Percentiles rank a stretch among this genome's conserved stretches.
These are phyloP conservation scores for Pythium volutum DNA, from an alignment of 352 stramenopile genomes.

Conservation along the genomic window DNA sequence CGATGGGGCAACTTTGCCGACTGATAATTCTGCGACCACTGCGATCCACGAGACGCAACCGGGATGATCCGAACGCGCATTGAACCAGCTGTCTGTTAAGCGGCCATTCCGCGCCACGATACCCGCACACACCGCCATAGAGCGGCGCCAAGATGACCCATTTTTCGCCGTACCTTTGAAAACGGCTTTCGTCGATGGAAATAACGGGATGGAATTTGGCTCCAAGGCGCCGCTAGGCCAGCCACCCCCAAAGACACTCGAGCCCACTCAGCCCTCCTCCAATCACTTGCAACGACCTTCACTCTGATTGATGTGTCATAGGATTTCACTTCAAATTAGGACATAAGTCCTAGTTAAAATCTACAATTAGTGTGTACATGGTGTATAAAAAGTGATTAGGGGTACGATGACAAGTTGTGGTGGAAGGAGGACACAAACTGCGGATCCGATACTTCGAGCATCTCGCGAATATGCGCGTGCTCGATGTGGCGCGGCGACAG, in stretches of 20 bases:
- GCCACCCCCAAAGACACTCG: constrained; percentile 18
- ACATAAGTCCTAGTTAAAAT: not conserved
- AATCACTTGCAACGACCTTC: constrained; percentile 66
- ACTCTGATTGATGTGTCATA: constrained; percentile 26
- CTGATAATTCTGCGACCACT: not conserved
- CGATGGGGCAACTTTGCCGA: not conserved
- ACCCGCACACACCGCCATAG: not conserved
- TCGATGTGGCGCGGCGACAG: constrained; percentile 13
- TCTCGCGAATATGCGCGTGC: not conserved
- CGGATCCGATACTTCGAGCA: not conserved
- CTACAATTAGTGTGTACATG: not conserved
- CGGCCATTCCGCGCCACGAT: not conserved
- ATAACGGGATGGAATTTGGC: constrained; percentile 68
- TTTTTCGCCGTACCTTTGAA: constrained; percentile 24
- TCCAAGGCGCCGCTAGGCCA: not conserved
- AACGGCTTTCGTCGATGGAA: constrained; percentile 77
- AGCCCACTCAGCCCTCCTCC: constrained; percentile 51
- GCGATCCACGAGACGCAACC: not conserved
- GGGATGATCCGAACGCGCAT: not conserved
- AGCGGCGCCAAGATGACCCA: constrained; percentile 1
- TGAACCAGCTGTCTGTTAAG: not conserved
- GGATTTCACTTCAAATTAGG: constrained; percentile 1
- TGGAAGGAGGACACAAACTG: constrained; percentile 10
- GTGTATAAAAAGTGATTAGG: not conserved
- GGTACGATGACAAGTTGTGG: constrained; percentile 16